Evolutionary conservation across 805 yeast genomes (phyloP), one percentile per base, ranked within the genome.

Genomic region (Lipomyces lipofer): DNA sequence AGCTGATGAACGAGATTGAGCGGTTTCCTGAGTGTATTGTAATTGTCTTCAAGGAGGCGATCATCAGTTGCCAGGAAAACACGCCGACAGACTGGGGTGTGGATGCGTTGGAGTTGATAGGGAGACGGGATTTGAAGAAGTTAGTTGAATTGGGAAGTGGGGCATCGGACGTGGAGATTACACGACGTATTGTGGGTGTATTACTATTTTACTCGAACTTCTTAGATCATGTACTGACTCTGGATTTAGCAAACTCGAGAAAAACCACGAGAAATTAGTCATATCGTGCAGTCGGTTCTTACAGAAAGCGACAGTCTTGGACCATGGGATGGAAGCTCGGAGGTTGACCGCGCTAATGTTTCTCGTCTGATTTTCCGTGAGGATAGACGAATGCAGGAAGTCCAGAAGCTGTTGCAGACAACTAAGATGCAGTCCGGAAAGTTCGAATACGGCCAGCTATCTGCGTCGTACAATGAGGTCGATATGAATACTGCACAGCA

Each of bases 351-450:
- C 44, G 77, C 84, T 43, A 78, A 78, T 29, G 77, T 86, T n/a
- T 83, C 92, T 1, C 81, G 80, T 58, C 69, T 86, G 10, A 82
- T 91, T 0, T 92, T 89, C 66, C 81, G 84, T 13, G 78, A 80
- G 40, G 98, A 92, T 67, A 72, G 95, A 43, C 73, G 97, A 44
- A 86, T 85, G 65, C 82, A 80, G 62, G 96, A 91, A 63, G 84
- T 86, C 10, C 80, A 91, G 0, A 78, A 81, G 29, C 69, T 90
- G 15, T 68, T 92, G 32, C 91, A 86, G 65, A 82, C 87, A 4
- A 83, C 89, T 0, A 79, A 79, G 55, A 75, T 79, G 7, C 95
- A 87, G 64, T 1, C 69, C 75, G 49, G 66, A 69, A 19, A 67
- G 71, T 2, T 72, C 72, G 12, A 75, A 73, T 2, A 73, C 67